Conservation (phyloP, 345 rosid genomes). For the Mangifera indica region DNA sequence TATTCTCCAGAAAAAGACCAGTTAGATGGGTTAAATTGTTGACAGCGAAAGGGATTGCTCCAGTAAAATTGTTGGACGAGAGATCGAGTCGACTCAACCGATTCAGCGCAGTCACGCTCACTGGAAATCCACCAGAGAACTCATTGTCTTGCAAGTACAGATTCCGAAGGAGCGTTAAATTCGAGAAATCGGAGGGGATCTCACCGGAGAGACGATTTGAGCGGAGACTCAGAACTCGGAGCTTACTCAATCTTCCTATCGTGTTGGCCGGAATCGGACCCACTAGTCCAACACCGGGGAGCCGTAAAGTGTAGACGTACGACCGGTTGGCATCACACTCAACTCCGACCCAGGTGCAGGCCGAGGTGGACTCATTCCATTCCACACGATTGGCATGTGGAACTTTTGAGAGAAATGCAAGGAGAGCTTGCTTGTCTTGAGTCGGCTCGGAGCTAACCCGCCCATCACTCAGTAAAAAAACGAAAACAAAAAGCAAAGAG, state of each 20-base stretch:
- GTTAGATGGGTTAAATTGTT: slow-evolving; percentile 72
- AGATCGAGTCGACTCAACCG: slow-evolving; percentile 75
- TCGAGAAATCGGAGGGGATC: slow-evolving; percentile 83
- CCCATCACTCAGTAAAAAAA: slow-evolving; percentile 30
- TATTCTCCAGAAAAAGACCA: slow-evolving; percentile 56
- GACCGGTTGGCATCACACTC: slow-evolving; percentile 57
- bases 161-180: slow-evolving; percentile 67
- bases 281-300: slow-evolving; percentile 80
- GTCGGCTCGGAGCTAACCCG: slow-evolving; percentile 68
- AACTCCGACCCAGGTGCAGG: slow-evolving; percentile 85
- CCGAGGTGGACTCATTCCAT: slow-evolving; percentile 72
- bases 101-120: slow-evolving; percentile 44
- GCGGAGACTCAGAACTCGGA: slow-evolving; percentile 87
- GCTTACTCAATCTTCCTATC: slow-evolving; percentile 60
- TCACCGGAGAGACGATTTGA: slow-evolving; percentile 72
- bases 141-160: slow-evolving; percentile 67
- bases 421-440: slow-evolving; percentile 78
- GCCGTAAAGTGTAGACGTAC: slow-evolving; percentile 57
- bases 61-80: slow-evolving; percentile 74
- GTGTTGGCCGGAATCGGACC: slow-evolving; percentile 75
- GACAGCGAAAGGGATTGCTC: slow-evolving; percentile 67
- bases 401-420: slow-evolving; percentile 50
- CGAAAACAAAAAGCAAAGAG: slow-evolving; percentile 24
- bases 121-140: slow-evolving; percentile 68
- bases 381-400: slow-evolving; percentile 74